Evolutionary conservation across 345 rosid genomes (phyloP), one percentile per base, ranked within the genome.

Genomic region (Rubroshorea leprosula): DNA sequence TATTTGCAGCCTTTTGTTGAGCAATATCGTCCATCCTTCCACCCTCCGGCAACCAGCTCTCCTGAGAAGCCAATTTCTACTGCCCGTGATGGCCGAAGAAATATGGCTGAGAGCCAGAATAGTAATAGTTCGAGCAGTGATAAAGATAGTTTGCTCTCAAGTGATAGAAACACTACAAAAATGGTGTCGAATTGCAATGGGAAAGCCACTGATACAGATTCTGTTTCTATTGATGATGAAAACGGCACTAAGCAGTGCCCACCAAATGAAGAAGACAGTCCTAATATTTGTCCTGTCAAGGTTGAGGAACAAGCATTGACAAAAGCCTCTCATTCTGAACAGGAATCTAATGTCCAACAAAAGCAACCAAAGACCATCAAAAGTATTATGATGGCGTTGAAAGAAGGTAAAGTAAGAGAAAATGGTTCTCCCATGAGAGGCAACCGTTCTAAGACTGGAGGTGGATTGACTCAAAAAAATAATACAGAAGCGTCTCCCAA

Each of bases 341-440:
- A 72, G 25, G 73, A 73, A 49, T 67, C 80, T 48, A 81, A 71
- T 46, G 71, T 65, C 31, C 87, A 80, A 68, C 54, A 78, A 64
- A 87, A 78, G 82, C 91, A 87, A 65, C 92, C 97, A 2, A 93
- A 84, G 69, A 83, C 88, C 53, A 89, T 89, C 45, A 87, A 76
- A 74, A 76, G 70, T 70, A 87, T 89, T 51, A 87, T 93, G 94
- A 85, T 81, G 83, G 85, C 96, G 65, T 66, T 93, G 66, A 93
- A 85, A 79, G 99, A 89, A 82, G 99, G 89, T 51, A 85, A 85
- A 75, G 75, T 73, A 55, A 79, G 96, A 76, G 97, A 89, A 70
- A 93, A 77, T 68, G 78, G 80, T 68, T 93, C 96, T 29, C 96
- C 96, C 6, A 67, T 82, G 86, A 82, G 95, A 80, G 76, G 84